These are phyloP conservation scores for Citeromyces siamensis DNA, from an alignment of 1,139 yeast species.

Conservation along the genomic window DNA sequence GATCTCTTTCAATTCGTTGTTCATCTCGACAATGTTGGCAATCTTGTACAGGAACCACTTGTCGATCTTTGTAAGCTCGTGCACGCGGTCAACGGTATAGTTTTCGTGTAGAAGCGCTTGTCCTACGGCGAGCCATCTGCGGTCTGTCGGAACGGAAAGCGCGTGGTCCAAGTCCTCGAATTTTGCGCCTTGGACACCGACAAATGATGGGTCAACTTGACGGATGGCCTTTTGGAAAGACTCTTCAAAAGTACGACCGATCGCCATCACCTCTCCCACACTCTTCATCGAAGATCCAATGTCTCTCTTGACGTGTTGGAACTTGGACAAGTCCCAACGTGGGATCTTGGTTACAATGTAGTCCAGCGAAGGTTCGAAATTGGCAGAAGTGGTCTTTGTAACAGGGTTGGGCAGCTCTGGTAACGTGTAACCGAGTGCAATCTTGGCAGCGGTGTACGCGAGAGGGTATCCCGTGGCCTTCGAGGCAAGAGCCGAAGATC, in stretches of 20 bases:
- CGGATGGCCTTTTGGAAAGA: constrained; percentile 97
- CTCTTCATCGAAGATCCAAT: constrained; percentile 95
- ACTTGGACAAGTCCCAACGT: constrained; percentile 97
- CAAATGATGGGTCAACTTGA: constrained; percentile 83
- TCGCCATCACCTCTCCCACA: constrained; percentile 98
- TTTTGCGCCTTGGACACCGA: constrained; percentile 88
- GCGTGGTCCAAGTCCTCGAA: constrained; percentile 73
- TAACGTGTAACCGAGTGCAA: constrained; percentile 88
- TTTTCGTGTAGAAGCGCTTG: constrained; percentile 87
- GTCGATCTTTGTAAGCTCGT: constrained; percentile 84
- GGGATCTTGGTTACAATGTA: constrained; percentile 98
- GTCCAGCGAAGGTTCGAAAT: constrained; percentile 96
- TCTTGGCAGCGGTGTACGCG: constrained; percentile 96
- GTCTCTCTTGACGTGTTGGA: constrained; percentile 81
- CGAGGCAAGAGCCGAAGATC: constrained; percentile 97
- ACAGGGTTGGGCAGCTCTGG: constrained; percentile 90
- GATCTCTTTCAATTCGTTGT: constrained; percentile 59
- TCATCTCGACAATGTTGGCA: constrained; percentile 83
- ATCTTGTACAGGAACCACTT: constrained; percentile 93
- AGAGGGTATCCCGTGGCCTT: constrained; percentile 98
- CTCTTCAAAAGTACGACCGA: constrained; percentile 96
- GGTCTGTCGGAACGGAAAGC: constrained; percentile 86
- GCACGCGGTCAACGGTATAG: constrained; percentile 85
- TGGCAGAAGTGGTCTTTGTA: constrained; percentile 90
- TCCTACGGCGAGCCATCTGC: constrained; percentile 97